A percentile compares a stretch with the other conserved stretches of the same genome.
Evolutionary conservation across 768 basidiomycete species (phyloP).

Genomic region (Lactarius vividus): DNA sequence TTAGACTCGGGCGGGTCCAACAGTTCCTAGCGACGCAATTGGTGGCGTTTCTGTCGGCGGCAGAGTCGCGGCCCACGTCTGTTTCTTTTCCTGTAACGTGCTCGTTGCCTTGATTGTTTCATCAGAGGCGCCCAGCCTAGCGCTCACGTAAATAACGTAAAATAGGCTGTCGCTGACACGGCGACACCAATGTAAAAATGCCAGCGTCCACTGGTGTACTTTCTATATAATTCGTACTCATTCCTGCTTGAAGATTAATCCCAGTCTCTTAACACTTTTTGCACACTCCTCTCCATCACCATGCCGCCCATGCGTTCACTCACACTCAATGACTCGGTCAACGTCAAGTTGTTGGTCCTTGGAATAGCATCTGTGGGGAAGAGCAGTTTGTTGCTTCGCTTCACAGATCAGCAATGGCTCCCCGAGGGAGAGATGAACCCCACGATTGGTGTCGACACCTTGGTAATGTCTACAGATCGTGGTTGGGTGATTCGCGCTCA

Average conservation of each 20-base stretch:
- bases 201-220: no score
- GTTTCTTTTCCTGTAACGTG: background rate
- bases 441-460: conserved; percentile 84
- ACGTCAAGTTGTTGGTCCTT: conserved; percentile 78
- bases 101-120: conserved; percentile 5
- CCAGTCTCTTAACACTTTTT: background rate
- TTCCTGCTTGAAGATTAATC: background rate
- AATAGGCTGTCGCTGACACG: background rate
- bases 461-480: conserved; percentile 47
- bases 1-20: background rate
- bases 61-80: background rate
- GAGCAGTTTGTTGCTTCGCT: conserved; percentile 85
- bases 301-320: background rate
- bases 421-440: conserved; percentile 84
- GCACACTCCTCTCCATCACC: background rate
- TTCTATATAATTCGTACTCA: conserved; percentile 1
- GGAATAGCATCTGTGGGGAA: conserved; percentile 89
- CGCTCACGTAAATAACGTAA: background rate
- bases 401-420: conserved; percentile 94
- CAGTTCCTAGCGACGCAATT: background rate
- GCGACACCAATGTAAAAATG: background rate
- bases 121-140: background rate
- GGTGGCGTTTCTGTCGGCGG: background rate
- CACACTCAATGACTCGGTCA: conserved; percentile 44
- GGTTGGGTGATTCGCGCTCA: background rate